A percentile compares a stretch with the other conserved stretches of the same genome.
These are phyloP conservation scores for Dendrobium huoshanense DNA, from an alignment of 106 monocot species.

Conservation along the genomic window DNA sequence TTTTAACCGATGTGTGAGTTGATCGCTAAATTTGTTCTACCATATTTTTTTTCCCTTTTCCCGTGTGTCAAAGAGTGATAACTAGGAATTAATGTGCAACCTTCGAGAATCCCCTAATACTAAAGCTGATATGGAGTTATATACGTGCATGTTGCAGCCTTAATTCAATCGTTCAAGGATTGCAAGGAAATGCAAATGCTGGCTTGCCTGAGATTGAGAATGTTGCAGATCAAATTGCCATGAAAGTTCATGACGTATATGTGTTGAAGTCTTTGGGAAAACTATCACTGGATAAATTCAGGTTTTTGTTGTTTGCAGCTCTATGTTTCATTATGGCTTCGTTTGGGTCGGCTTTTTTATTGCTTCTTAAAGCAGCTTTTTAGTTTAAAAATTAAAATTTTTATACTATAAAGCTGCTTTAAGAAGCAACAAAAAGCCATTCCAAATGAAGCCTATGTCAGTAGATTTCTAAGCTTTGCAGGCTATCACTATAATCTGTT, in stretches of 20 bases:
- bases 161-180: slow-evolving; percentile 10
- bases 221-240: slow-evolving; percentile 11
- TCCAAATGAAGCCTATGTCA: background rate
- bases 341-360: too few relatives aligned
- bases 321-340: background rate
- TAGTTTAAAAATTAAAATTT: too few relatives aligned
- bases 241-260: slow-evolving; percentile 5
- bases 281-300: slow-evolving; percentile 2
- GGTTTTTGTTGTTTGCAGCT: background rate
- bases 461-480: background rate
- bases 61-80: background rate
- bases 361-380: too few relatives aligned
- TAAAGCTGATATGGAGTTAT: background rate
- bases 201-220: background rate
- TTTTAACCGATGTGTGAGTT: background rate
- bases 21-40: too few relatives aligned
- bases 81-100: background rate
- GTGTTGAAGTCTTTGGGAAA: slow-evolving; percentile 10
- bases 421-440: too few relatives aligned
- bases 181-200: slow-evolving; percentile 5
- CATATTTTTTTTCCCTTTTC: too few relatives aligned
- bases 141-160: background rate
- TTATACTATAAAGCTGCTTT: too few relatives aligned
- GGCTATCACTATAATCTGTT: background rate
- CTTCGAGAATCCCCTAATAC: background rate